Evolutionary conservation across 106 monocot species (phyloP).

Genomic region (Dendrobium officinale): DNA sequence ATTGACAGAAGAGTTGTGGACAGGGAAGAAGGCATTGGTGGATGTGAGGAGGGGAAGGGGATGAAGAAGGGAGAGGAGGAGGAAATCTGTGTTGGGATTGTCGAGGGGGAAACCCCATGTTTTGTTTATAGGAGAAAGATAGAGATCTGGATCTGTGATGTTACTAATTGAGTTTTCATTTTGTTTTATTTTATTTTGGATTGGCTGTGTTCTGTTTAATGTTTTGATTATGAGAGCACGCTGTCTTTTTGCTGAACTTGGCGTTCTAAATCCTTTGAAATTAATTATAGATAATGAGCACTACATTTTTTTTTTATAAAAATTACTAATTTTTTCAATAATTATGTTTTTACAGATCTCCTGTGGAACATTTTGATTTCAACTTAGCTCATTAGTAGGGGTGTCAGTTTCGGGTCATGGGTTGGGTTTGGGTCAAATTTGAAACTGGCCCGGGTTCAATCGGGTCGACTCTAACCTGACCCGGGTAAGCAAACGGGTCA

Average conservation of each 20-base stretch:
- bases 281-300: too few relatives aligned
- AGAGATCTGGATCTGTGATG: conserved; percentile 77
- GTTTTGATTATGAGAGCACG: conserved; percentile 4
- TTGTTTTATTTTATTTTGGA: neutral
- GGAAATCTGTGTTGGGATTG: conserved; percentile 61
- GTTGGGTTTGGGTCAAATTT: too few relatives aligned
- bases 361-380: too few relatives aligned
- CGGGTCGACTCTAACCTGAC: too few relatives aligned
- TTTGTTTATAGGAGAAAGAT: conserved; percentile 68
- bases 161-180: neutral
- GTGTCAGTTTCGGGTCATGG: too few relatives aligned
- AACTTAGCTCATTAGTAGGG: too few relatives aligned
- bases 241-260: neutral
- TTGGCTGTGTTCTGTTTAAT: neutral
- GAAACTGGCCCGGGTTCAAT: too few relatives aligned
- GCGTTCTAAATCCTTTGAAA: too few relatives aligned
- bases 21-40: conserved; percentile 12
- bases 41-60: neutral
- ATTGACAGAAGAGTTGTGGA: conserved; percentile 16
- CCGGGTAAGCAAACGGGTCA: too few relatives aligned
- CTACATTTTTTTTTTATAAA: too few relatives aligned
- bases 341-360: too few relatives aligned
- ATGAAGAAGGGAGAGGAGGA: conserved; percentile 18
- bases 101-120: conserved; percentile 66
- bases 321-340: too few relatives aligned